phyloP scores from a whole-genome alignment of 1,139 yeast genomes.

The Hemisphaericaspora xylofermentans region DNA sequence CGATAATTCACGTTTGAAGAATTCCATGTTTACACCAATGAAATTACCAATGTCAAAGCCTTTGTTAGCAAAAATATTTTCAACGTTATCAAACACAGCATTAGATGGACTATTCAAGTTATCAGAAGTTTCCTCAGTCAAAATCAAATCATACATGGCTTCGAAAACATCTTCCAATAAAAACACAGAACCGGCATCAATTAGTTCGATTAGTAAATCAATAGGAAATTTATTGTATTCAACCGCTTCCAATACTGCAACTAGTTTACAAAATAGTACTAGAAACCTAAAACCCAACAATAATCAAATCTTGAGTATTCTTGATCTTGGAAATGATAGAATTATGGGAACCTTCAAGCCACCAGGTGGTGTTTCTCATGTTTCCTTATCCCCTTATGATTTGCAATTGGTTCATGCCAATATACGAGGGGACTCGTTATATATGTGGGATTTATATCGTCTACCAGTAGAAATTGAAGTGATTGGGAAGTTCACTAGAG shows the following conservation, averaged over 20 bases:
- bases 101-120: conserved; percentile 53
- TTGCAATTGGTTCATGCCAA: conserved; percentile 57
- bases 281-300: conserved; percentile 24
- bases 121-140: conserved; percentile 49
- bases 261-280: conserved; percentile 31
- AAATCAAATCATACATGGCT: conserved; percentile 36
- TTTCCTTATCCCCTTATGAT: conserved; percentile 66
- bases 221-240: conserved; percentile 35
- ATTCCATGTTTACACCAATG: conserved; percentile 38
- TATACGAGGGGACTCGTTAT: conserved; percentile 60
- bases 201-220: conserved; percentile 33
- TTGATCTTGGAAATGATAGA: conserved; percentile 47
- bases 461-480: conserved; percentile 52
- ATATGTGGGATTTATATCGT: conserved; percentile 63
- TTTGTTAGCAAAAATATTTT: conserved; percentile 45
- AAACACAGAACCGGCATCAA: conserved; percentile 14
- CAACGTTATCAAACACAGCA: conserved; percentile 51
- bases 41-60: conserved; percentile 48
- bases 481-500: conserved; percentile 60
- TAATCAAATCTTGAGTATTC: conserved; percentile 39
- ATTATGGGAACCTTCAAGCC: conserved; percentile 55
- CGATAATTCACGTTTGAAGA: not conserved
- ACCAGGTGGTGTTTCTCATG: conserved; percentile 59
- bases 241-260: conserved; percentile 36
- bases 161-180: conserved; percentile 9